phyloP scores from a whole-genome alignment of 129 eudicot species.

The Arctium minus region DNA sequence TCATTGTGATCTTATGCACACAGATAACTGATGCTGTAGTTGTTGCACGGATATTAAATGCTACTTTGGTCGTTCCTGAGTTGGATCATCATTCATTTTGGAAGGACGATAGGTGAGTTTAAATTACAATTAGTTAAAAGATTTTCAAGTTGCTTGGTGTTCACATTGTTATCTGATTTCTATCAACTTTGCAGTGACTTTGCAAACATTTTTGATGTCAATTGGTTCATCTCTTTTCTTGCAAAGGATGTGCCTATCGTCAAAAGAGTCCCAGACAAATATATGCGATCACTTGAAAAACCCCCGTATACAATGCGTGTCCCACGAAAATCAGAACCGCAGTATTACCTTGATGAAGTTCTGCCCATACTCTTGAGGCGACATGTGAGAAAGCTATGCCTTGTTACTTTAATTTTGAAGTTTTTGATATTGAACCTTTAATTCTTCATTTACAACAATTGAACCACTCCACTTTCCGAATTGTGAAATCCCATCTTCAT shows the following conservation, averaged over 20 bases:
- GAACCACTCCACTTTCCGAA: neutral
- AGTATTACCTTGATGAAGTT: conserved; percentile 81
- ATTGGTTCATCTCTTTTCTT: conserved; percentile 89
- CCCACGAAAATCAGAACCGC: conserved; percentile 90
- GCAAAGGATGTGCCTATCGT: conserved; percentile 77
- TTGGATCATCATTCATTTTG: conserved; percentile 91
- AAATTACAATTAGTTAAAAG: conserved; percentile 14
- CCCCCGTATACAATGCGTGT: conserved; percentile 97
- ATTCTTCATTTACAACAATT: neutral
- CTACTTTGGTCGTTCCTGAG: conserved; percentile 87
- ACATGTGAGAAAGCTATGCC: conserved; percentile 57
- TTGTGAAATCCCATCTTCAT: neutral
- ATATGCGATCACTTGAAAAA: conserved; percentile 85
- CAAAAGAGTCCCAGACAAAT: conserved; percentile 82
- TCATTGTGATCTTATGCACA: conserved; percentile 18
- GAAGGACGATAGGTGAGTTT: conserved; percentile 87
- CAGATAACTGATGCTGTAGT: conserved; percentile 97
- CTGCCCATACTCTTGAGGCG: conserved; percentile 81
- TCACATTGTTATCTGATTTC: conserved; percentile 9
- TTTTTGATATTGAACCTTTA: neutral
- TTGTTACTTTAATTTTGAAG: neutral
- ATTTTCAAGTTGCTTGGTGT: conserved; percentile 1
- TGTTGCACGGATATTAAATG: conserved; percentile 90
- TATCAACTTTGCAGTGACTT: conserved; percentile 67
- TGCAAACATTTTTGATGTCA: conserved; percentile 75